Conservation (phyloP, 148 eudicot genomes). For the Arbutus unedo region DNA sequence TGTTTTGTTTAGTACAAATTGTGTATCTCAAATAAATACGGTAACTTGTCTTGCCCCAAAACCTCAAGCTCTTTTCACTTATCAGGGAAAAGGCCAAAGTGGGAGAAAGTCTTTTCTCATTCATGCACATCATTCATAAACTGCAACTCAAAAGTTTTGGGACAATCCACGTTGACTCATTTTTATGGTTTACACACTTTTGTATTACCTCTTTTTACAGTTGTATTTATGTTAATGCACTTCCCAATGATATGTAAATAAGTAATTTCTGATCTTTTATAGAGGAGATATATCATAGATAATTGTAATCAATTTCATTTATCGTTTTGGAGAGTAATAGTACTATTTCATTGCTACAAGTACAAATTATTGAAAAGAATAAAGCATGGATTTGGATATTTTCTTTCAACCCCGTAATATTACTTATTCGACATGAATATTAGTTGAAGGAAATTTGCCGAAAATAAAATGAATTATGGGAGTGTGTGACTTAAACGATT, state of each 20-base stretch:
- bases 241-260: background rate
- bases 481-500: background rate
- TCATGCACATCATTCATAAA: no score
- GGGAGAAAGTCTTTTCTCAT: no score
- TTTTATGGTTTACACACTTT: background rate
- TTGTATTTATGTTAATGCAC: background rate
- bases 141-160: no score
- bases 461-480: background rate
- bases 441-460: background rate
- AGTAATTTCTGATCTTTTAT: background rate
- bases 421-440: background rate
- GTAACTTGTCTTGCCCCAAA: no score
- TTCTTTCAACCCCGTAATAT: background rate
- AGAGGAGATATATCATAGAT: background rate
- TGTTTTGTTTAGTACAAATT: no score
- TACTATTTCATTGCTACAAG: background rate
- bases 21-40: no score
- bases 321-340: background rate
- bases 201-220: background rate
- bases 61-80: no score
- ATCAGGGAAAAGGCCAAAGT: no score
- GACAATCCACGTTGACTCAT: no score
- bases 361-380: background rate
- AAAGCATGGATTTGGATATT: background rate
- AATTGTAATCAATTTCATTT: background rate